These are phyloP conservation scores for Tuber microsphaerosporum DNA, from an alignment of 495 filamentous ascomycete genomes.

Conservation along the genomic window DNA sequence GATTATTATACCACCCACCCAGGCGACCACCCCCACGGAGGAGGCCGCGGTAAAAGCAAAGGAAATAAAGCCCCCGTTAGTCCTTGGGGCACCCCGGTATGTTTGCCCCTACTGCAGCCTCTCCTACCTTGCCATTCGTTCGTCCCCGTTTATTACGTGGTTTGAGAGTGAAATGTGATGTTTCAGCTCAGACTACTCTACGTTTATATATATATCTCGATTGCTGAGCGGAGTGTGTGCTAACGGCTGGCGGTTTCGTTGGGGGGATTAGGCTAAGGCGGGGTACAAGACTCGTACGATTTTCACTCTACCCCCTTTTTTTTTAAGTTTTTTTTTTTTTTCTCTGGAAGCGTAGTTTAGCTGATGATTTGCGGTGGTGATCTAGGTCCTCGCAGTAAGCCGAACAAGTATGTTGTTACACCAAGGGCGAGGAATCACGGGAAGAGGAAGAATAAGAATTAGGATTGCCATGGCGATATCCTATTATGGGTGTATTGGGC, in stretches of 20 bases:
- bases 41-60: constrained; percentile 97
- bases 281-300: constrained; percentile 82
- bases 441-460: constrained; percentile 53
- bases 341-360: background rate
- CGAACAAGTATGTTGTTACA: constrained; percentile 74
- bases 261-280: constrained; percentile 61
- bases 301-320: background rate
- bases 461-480: constrained; percentile 1
- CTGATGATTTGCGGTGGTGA: background rate
- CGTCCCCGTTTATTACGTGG: background rate
- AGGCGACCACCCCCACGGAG: constrained; percentile 94
- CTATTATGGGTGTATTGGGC: background rate
- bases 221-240: constrained; percentile 39
- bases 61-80: constrained; percentile 89
- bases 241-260: background rate
- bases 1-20: constrained; percentile 27
- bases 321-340: background rate
- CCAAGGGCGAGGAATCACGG: constrained; percentile 70
- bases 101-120: constrained; percentile 40
- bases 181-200: constrained; percentile 17
- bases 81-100: constrained; percentile 91
- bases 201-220: constrained; percentile 28
- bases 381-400: constrained; percentile 51
- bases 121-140: background rate
- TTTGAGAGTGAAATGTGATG: constrained; percentile 1